phyloP scores from a whole-genome alignment of 2,329 filamentous ascomycete species.

The Cercospora sojina region DNA sequence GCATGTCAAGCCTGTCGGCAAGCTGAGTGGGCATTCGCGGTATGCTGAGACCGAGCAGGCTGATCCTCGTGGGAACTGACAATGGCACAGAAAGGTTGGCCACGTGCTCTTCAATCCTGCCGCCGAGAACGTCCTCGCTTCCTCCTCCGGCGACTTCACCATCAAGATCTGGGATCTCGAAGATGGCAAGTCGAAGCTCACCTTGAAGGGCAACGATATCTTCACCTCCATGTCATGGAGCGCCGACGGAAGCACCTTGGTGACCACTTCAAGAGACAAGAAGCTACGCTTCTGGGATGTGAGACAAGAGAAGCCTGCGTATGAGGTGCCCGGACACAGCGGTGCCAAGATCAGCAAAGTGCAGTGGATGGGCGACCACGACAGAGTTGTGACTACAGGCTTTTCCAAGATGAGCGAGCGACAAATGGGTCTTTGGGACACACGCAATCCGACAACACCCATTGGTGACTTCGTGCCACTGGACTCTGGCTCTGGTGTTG shows the following conservation, averaged over 20 bases:
- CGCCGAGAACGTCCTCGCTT: constrained; percentile 92
- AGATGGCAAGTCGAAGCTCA: constrained; percentile 70
- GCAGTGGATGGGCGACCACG: constrained; percentile 96
- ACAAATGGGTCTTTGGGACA: constrained; percentile 93
- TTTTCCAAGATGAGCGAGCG: constrained; percentile 99
- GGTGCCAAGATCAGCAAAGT: constrained; percentile 97
- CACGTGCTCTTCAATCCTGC: constrained; percentile 98
- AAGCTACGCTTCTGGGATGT: constrained; percentile 97
- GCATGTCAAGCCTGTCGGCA: constrained; percentile 77
- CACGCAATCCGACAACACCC: constrained; percentile 73
- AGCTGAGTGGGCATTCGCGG: constrained; percentile 84
- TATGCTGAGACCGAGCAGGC: constrained; percentile 43
- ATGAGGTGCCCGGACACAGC: constrained; percentile 80
- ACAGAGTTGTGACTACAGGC: constrained; percentile 91
- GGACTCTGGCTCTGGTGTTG: constrained; percentile 94
- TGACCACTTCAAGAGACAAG: constrained; percentile 96
- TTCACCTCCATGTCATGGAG: constrained; percentile 97
- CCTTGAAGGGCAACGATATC: constrained; percentile 83
- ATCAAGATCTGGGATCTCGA: constrained; percentile 95
- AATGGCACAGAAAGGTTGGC: constrained; percentile 75
- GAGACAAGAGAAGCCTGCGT: constrained; percentile 81
- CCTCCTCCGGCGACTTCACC: constrained; percentile 89
- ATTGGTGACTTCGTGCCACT: constrained; percentile 87
- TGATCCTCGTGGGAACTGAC: constrained; percentile 27
- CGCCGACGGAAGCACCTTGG: constrained; percentile 79